A percentile compares a stretch with the other conserved stretches of the same genome.
These are phyloP conservation scores for Heracleum sosnowskyi DNA, from an alignment of 129 eudicot species.

Conservation along the genomic window DNA sequence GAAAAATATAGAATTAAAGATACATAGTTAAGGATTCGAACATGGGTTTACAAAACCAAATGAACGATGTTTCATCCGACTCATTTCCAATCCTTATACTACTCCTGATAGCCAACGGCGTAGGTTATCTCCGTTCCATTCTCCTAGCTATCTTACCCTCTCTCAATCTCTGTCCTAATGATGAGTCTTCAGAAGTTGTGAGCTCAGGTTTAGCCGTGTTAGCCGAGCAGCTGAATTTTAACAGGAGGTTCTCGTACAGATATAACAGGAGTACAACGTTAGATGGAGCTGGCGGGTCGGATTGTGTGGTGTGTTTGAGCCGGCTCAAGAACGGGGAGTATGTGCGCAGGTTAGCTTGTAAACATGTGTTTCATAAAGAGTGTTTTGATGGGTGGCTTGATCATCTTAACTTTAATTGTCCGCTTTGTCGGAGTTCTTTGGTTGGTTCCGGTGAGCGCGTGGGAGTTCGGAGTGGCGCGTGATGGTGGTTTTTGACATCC, in stretches of 20 bases:
- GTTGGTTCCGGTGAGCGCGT: constrained; percentile 48
- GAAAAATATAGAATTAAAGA: neutral
- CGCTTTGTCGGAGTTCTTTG: constrained; percentile 54
- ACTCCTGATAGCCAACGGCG: constrained; percentile 39
- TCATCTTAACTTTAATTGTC: constrained; percentile 59
- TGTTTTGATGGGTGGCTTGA: constrained; percentile 84
- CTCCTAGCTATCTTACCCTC: constrained; percentile 31
- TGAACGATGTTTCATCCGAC: constrained; percentile 61
- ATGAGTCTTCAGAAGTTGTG: constrained; percentile 18
- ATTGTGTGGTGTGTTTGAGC: constrained; percentile 75
- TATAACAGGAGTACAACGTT: neutral
- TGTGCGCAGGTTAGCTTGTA: constrained; percentile 57
- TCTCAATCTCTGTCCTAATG: constrained; percentile 20
- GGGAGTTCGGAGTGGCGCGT: constrained; percentile 31
- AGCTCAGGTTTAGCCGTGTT: constrained; percentile 61
- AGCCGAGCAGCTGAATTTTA: constrained; percentile 54
- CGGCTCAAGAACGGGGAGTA: constrained; percentile 46
- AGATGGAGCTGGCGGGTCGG: constrained; percentile 1
- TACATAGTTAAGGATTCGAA: neutral
- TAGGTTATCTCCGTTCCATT: constrained; percentile 46
- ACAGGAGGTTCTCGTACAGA: constrained; percentile 40
- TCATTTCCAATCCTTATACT: constrained; percentile 39
- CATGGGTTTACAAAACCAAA: constrained; percentile 70
- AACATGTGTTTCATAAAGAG: constrained; percentile 68
- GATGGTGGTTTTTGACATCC: constrained; percentile 21